Percentiles rank a stretch among this genome's conserved stretches.
Conservation (phyloP, 371 early-diverging fungal genomes). For the Rhizopus microsporus region DNA sequence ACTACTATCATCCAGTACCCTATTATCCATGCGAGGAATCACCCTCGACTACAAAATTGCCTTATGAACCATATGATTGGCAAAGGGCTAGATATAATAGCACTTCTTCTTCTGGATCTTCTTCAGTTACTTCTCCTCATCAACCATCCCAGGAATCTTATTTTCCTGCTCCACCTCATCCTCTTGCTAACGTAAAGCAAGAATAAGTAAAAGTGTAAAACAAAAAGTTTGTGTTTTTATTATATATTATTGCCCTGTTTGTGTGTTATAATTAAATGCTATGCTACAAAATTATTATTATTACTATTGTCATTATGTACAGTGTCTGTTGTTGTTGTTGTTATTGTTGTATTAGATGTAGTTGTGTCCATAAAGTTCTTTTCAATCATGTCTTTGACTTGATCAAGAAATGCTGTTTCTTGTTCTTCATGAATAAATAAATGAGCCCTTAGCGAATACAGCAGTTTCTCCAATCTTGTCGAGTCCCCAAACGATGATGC, state of each 20-base stretch:
- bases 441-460: slow-evolving; percentile 45
- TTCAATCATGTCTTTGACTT: slow-evolving; percentile 31
- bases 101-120: slow-evolving; percentile 21
- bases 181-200: not conserved
- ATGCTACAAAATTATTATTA: too few species aligned
- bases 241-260: slow-evolving; percentile 5
- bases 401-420: slow-evolving; percentile 36
- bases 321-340: too few species aligned
- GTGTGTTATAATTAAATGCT: not conserved
- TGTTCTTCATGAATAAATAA: slow-evolving; percentile 39
- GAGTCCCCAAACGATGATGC: slow-evolving; percentile 17
- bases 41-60: slow-evolving; percentile 9
- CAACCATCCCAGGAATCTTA: slow-evolving; percentile 6
- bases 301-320: too few species aligned
- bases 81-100: slow-evolving; percentile 27
- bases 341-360: too few species aligned
- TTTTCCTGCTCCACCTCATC: not conserved
- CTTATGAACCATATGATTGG: slow-evolving; percentile 22
- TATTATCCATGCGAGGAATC: not conserved
- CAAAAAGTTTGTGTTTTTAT: too few species aligned
- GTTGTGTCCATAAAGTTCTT: slow-evolving; percentile 13
- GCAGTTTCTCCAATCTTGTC: slow-evolving; percentile 49
- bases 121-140: slow-evolving; percentile 23
- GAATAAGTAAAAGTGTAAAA: slow-evolving; percentile 4
- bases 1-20: not conserved